Evolutionary conservation across 1,284 basidiomycete species (phyloP).

Genomic region (Amylostereum chailletii): DNA sequence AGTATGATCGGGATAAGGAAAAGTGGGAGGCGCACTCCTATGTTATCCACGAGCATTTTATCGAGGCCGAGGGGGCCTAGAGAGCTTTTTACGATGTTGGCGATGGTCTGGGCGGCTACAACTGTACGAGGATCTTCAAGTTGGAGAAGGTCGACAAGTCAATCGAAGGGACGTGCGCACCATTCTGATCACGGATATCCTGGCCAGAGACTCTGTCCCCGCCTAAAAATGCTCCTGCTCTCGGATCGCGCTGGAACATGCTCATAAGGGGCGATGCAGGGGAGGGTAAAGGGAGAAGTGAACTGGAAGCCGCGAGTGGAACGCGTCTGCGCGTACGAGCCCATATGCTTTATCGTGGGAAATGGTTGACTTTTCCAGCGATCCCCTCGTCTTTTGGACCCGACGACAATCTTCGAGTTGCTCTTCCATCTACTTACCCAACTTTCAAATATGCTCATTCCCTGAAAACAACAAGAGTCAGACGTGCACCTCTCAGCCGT

Average conservation of each 20-base stretch:
- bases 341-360: background rate
- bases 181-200: constrained; percentile 96
- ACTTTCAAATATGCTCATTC: no score
- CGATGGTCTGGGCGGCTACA: constrained; percentile 91
- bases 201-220: constrained; percentile 92
- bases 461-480: no score
- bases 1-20: background rate
- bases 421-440: background rate
- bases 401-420: background rate
- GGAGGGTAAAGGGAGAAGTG: background rate
- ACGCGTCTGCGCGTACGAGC: background rate
- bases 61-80: constrained; percentile 92
- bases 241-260: constrained; percentile 83
- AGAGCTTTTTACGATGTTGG: constrained; percentile 96
- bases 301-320: background rate
- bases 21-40: constrained; percentile 60
- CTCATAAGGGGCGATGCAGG: constrained; percentile 12
- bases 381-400: background rate
- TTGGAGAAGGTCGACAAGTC: background rate
- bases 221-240: constrained; percentile 86
- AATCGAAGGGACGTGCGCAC: constrained; percentile 32
- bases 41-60: constrained; percentile 99
- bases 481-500: no score
- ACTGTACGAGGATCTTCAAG: constrained; percentile 38
- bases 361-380: background rate